These are phyloP conservation scores for Leishmania amazonensis DNA, from an alignment of 208 protist genomes.

Conservation along the genomic window DNA sequence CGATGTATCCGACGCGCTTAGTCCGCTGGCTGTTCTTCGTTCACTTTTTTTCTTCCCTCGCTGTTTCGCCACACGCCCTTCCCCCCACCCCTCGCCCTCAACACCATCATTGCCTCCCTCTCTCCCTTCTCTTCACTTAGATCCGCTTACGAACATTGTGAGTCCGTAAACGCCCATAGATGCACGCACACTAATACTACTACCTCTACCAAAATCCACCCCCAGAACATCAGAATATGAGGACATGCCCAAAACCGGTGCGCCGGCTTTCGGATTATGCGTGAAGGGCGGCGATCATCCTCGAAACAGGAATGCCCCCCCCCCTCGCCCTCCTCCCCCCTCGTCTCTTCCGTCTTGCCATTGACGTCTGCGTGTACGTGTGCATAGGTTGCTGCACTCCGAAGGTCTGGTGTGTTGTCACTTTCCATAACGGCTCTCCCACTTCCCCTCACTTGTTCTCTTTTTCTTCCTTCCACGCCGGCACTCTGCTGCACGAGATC, in stretches of 20 bases:
- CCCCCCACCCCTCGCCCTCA: too few relatives aligned
- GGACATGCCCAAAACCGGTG: not conserved
- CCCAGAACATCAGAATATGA: not conserved
- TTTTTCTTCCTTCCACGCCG: conserved; percentile 7
- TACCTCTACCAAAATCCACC: not conserved
- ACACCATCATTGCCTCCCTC: not conserved
- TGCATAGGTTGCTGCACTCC: not conserved
- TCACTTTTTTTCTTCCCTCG: not conserved
- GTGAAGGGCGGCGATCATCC: not conserved
- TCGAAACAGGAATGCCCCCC: not conserved
- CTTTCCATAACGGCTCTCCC: not conserved
- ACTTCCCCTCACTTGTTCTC: conserved; percentile 12
- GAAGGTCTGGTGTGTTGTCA: not conserved
- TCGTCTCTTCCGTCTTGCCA: too few relatives aligned
- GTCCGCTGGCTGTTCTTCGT: not conserved
- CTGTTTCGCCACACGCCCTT: not conserved
- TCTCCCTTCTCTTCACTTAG: not conserved
- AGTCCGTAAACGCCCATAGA: not conserved
- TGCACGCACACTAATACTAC: not conserved
- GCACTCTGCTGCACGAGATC: not conserved
- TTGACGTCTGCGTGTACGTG: not conserved
- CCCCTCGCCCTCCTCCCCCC: not conserved
- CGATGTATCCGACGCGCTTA: not conserved
- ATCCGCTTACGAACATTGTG: not conserved
- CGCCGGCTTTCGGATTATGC: not conserved